Evolutionary conservation across 2,329 filamentous ascomycete species (phyloP).

Genomic region (Falciphora oryzae): DNA sequence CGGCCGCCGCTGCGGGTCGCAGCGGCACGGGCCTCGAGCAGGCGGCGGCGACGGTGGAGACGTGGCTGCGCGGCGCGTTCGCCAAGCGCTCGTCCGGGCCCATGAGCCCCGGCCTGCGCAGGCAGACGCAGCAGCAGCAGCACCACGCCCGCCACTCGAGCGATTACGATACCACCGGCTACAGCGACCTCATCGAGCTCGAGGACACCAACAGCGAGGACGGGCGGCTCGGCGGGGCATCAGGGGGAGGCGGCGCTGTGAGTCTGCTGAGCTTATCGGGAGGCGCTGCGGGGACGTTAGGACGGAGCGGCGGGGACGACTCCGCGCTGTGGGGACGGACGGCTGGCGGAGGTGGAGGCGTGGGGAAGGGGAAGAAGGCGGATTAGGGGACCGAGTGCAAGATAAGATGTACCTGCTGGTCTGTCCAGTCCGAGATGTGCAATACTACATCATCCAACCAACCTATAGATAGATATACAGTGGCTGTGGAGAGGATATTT

Average conservation of each 20-base stretch:
- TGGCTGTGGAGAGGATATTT: background rate
- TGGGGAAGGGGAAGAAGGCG: conserved; percentile 39
- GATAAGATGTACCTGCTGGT: conserved; percentile 4
- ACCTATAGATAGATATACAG: background rate
- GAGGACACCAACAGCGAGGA: conserved; percentile 56
- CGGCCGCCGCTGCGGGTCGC: conserved; percentile 19
- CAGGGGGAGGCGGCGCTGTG: background rate
- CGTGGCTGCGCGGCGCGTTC: conserved; percentile 82
- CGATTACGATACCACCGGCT: conserved; percentile 27
- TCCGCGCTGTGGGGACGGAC: conserved; percentile 31
- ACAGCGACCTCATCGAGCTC: conserved; percentile 66
- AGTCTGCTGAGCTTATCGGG: conserved; percentile 20
- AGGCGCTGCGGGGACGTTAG: conserved; percentile 24
- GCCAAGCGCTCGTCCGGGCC: conserved; percentile 50
- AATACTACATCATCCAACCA: background rate
- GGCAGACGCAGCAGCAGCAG: conserved; percentile 17
- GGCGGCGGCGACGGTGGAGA: conserved; percentile 80
- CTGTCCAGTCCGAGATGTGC: background rate
- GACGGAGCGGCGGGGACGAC: conserved; percentile 33
- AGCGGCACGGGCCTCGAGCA: conserved; percentile 64
- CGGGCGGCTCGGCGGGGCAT: conserved; percentile 24
- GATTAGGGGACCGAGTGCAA: conserved; percentile 25
- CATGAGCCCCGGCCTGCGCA: conserved; percentile 23
- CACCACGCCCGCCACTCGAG: conserved; percentile 11
- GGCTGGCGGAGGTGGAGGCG: conserved; percentile 15